phyloP scores from a whole-genome alignment of 108 stramenopile species.

The Aureococcus anophagefferens region DNA sequence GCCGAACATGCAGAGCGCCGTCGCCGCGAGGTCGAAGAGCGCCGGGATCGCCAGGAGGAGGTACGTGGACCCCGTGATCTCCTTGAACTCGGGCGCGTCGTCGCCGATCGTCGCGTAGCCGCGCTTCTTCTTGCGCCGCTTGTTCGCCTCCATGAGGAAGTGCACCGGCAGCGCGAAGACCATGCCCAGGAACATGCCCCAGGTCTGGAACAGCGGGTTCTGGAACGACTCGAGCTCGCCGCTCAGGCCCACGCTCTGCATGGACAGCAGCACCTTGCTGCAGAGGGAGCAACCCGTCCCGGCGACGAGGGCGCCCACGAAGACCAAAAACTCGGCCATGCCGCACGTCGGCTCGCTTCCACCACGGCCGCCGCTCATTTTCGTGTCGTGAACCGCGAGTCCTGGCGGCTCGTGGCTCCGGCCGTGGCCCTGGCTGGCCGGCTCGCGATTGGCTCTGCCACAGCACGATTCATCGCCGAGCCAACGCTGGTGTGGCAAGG shows the following conservation, averaged over 20 bases:
- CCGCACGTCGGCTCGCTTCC: conserved; percentile 38
- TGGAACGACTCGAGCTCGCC: conserved; percentile 57
- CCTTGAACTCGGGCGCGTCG: neutral
- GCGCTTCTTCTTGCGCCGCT: too few species aligned
- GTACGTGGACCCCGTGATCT: conserved; percentile 65
- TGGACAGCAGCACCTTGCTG: conserved; percentile 72
- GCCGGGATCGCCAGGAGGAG: conserved; percentile 68
- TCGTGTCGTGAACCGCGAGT: too few species aligned
- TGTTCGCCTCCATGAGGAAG: conserved; percentile 27
- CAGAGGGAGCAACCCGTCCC: conserved; percentile 76
- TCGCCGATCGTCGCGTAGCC: neutral
- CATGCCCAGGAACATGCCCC: conserved; percentile 89
- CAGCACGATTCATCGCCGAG: too few species aligned
- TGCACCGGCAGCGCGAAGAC: conserved; percentile 69
- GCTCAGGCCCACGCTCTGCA: conserved; percentile 50
- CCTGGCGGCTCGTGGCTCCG: too few species aligned
- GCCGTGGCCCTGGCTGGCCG: too few species aligned
- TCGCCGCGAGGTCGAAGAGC: conserved; percentile 71
- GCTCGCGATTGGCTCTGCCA: too few species aligned
- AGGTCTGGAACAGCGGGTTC: conserved; percentile 65
- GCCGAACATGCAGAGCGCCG: conserved; percentile 82
- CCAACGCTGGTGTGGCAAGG: too few species aligned
- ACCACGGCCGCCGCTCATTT: too few species aligned
- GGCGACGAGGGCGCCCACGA: conserved; percentile 63
- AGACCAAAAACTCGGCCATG: conserved; percentile 53